Evolutionary conservation across 495 filamentous ascomycete genomes (phyloP).

Genomic region (Viridothelium virens): DNA sequence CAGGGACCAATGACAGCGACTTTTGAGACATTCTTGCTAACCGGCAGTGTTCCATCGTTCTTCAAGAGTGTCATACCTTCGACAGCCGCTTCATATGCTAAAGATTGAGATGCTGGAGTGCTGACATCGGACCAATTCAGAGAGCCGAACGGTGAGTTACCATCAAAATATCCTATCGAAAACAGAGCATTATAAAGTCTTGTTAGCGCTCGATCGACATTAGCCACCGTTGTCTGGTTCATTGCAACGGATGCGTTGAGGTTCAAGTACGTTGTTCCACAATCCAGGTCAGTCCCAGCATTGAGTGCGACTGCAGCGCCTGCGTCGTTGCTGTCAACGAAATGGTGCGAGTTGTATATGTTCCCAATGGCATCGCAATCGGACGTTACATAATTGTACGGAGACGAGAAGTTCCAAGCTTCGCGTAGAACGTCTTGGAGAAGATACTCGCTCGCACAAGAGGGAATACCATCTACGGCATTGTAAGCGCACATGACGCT

Average conservation of each 20-base stretch:
- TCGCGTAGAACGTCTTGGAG: constrained; percentile 37
- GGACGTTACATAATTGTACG: constrained; percentile 19
- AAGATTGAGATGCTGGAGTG: constrained; percentile 40
- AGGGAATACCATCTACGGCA: constrained; percentile 50
- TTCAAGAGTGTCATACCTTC: constrained; percentile 51
- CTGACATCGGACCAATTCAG: constrained; percentile 42
- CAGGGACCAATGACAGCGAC: constrained; percentile 49
- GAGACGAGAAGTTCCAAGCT: constrained; percentile 33
- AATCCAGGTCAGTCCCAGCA: constrained; percentile 54
- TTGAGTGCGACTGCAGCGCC: constrained; percentile 16
- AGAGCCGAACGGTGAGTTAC: constrained; percentile 23
- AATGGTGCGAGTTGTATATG: constrained; percentile 13
- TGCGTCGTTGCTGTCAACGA: constrained; percentile 15
- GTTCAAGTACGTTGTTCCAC: constrained; percentile 43
- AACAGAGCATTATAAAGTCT: constrained; percentile 50
- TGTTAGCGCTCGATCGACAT: constrained; percentile 37
- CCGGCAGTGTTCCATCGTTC: constrained; percentile 47
- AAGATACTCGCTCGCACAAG: constrained; percentile 47
- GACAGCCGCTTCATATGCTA: constrained; percentile 48
- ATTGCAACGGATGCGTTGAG: constrained; percentile 1
- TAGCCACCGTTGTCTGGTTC: not conserved
- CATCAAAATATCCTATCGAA: constrained; percentile 53
- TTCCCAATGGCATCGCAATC: constrained; percentile 17
- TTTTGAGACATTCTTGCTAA: constrained; percentile 32
- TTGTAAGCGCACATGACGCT: constrained; percentile 56